Evolutionary conservation across 805 yeast genomes (phyloP).

Genomic region (Zygosaccharomyces bailii): DNA sequence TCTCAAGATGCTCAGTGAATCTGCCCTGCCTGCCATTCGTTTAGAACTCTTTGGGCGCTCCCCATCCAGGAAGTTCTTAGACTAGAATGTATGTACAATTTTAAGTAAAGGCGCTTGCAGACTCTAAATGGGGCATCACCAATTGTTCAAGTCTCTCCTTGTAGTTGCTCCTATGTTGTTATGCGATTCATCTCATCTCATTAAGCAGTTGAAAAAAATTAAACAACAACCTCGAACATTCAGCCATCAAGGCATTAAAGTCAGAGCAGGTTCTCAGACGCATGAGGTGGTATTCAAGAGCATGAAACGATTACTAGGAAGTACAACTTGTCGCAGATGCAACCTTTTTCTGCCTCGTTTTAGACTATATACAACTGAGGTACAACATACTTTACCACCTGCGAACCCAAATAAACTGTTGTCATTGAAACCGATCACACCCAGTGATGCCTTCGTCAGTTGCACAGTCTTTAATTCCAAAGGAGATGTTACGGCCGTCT

Average conservation of each 20-base stretch:
- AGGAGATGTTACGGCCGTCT: constrained; percentile 75
- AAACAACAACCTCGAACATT: background rate
- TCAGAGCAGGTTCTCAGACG: constrained; percentile 6
- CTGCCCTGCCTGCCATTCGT: constrained; percentile 89
- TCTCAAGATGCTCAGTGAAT: constrained; percentile 73
- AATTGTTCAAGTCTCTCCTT: background rate
- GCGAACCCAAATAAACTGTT: constrained; percentile 17
- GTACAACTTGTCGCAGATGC: background rate
- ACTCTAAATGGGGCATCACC: background rate
- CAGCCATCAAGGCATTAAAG: background rate
- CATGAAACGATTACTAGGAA: constrained; percentile 2
- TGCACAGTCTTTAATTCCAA: constrained; percentile 77
- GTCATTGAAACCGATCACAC: constrained; percentile 38
- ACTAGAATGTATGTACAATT: constrained; percentile 39
- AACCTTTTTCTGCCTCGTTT: background rate
- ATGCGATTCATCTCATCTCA: no score
- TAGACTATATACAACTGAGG: constrained; percentile 8
- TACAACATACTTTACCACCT: constrained; percentile 9
- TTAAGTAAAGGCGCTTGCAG: background rate
- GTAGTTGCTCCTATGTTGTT: background rate
- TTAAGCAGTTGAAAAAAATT: background rate
- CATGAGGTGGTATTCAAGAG: background rate
- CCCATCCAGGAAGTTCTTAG: constrained; percentile 83
- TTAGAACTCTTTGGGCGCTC: constrained; percentile 86
- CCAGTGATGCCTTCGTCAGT: constrained; percentile 49